Evolutionary conservation across 176 grass and related monocot species (phyloP), one percentile per base, ranked within the genome.

Genomic region (Hyparrhenia diplandra): DNA sequence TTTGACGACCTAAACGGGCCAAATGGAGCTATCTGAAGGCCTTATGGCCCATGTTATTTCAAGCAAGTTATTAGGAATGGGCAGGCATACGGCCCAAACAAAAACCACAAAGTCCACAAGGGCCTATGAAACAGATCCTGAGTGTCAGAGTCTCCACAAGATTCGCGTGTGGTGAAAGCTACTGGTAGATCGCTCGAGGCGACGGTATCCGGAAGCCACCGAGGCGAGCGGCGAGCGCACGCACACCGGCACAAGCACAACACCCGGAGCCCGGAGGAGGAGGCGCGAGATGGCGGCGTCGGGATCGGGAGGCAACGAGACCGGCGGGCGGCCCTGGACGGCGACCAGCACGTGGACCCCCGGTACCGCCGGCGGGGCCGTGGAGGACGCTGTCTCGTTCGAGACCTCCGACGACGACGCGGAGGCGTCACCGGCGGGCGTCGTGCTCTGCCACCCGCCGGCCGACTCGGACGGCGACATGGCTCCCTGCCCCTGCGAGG

Each of bases 381-480:
- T 91, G 41, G 88, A 84, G 49, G 83, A 69, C 23, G 76, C 83
- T 36, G 74, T 94, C 80, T 94, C 88, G 61, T 94, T 94, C 67
- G 88, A 94, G 41, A 94, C 88, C 32, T 82, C 86, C 10, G 79
- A 49, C 20, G 45, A 84, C 20, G 90, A 92, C 64, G 80, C 71
- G 7, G 76, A 88, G 35, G 62, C 69, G 8, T 5, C 28, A 21
- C 66, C 71, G 17, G 49, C 67, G 67, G 41, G 61, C 52, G 47
- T 82, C 13, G 45, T 88, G 0, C 82, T 84, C 27, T 36, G 3
- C n/a, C 65, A 46, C 47, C 77, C 79, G 18, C n/a, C 34, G 2
- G 18, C 30, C 18, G 69, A 61, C 1, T 64, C 35, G n/a, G 78
- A 64, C 1, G 41, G 77, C 30, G 85, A 86, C 13, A 13, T 66